A percentile compares a stretch with the other conserved stretches of the same genome.
Conservation (phyloP, 2,329 filamentous ascomycete species). For the Zymoseptoria tritici region DNA sequence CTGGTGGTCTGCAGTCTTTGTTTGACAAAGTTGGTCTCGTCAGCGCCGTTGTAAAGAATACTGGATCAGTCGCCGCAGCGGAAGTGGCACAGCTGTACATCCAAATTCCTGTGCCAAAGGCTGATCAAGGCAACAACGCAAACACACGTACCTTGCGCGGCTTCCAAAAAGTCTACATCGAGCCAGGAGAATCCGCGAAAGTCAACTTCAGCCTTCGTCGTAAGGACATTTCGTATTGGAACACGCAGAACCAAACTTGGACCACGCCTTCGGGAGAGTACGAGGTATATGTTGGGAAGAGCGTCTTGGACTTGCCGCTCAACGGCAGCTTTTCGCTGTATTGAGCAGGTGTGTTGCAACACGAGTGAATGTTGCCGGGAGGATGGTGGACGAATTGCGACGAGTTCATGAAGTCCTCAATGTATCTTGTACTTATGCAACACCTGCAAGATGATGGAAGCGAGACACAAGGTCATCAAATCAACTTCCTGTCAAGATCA, state of each 20-base stretch:
- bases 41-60: slow-evolving; percentile 45
- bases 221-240: slow-evolving; percentile 46
- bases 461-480: not conserved
- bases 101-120: slow-evolving; percentile 32
- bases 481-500: slow-evolving; percentile 15
- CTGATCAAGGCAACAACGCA: slow-evolving; percentile 44
- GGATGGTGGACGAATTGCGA: too few relatives aligned
- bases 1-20: slow-evolving; percentile 30
- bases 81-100: slow-evolving; percentile 47
- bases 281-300: slow-evolving; percentile 41
- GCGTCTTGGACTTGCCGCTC: slow-evolving; percentile 29
- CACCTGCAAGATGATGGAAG: not conserved
- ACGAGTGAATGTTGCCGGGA: not conserved
- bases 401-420: too few relatives aligned
- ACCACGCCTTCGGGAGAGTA: slow-evolving; percentile 39
- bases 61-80: slow-evolving; percentile 41
- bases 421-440: not conserved
- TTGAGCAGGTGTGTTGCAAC: not conserved
- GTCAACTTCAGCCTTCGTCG: slow-evolving; percentile 34
- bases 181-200: slow-evolving; percentile 24
- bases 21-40: slow-evolving; percentile 46
- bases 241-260: slow-evolving; percentile 44
- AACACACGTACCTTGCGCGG: slow-evolving; percentile 27
- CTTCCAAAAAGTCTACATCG: slow-evolving; percentile 27
- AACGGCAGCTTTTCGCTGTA: slow-evolving; percentile 14